Percentiles rank a stretch among this genome's conserved stretches.
phyloP scores from a whole-genome alignment of 306 rosid species.

The Medicago ruthenica region DNA sequence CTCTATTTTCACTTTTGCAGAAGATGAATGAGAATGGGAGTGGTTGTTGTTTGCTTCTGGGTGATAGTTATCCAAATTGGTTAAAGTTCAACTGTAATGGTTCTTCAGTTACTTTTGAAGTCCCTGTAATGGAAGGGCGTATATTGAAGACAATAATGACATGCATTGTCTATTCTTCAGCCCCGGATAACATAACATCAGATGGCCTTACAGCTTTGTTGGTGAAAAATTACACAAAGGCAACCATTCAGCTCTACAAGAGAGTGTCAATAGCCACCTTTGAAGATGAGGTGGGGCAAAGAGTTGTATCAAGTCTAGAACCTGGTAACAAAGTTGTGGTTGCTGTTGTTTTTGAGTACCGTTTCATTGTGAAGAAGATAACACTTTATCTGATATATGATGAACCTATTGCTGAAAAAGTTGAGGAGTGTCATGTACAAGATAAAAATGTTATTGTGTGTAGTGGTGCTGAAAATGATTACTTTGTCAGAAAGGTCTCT shows the following conservation, averaged over 20 bases:
- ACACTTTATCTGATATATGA: conserved; percentile 18
- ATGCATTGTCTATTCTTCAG: not conserved
- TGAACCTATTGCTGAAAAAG: not conserved
- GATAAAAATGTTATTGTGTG: too few species aligned
- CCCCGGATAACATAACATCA: not conserved
- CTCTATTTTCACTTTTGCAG: not conserved
- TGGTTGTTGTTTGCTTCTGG: not conserved
- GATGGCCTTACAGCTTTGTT: not conserved
- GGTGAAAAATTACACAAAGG: not conserved
- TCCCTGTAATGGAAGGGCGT: not conserved
- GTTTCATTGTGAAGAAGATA: conserved; percentile 8
- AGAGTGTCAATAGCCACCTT: not conserved
- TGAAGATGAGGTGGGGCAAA: not conserved
- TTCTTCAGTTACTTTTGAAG: not conserved
- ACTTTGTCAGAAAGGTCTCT: too few species aligned
- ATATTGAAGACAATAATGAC: not conserved
- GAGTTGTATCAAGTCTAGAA: not conserved
- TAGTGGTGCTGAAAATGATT: not conserved
- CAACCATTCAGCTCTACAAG: not conserved
- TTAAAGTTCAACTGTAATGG: not conserved
- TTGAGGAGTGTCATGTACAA: not conserved
- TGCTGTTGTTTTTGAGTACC: not conserved
- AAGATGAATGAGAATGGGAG: not conserved
- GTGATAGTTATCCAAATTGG: not conserved
- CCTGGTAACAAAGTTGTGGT: not conserved